Evolutionary conservation across 106 monocot species (phyloP), one percentile per base, ranked within the genome.

Genomic region (Hemerocallis citrina): DNA sequence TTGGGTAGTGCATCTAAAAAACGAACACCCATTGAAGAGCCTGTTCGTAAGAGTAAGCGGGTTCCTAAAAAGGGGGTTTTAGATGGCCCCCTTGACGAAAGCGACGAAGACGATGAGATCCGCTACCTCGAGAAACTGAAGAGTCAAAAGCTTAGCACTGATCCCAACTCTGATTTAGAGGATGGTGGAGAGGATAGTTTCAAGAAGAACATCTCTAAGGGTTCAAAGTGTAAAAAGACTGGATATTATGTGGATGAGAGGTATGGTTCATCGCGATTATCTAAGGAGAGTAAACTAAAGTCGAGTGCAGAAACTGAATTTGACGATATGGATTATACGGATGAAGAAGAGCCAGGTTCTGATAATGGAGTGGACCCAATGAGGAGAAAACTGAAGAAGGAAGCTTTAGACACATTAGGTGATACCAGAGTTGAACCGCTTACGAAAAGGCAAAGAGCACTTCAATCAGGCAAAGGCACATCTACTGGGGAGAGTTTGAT

Each of bases 381-480:
- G 37, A 67, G 51, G 52, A 79, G 60, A 55, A 75, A 72, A 25
- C 67, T 46, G 20, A 74, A 68, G 54, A 75, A 70, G 11, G 70
- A 75, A 47, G 3, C 59, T 20, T 5, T 68, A 21, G 73, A 81
- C 25, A 49, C 59, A 41, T 55, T 55, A 10, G 6, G 41, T 57
- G 81, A 81, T 59, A 59, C 49, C 5, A 75, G 63, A 71, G 63
- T 31, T 22, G 81, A 89, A 52, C 58, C 78, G 72, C 85, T 91
- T 49, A 91, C 82, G 31, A 85, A 78, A 39, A 76, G 90, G 29
- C 90, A 79, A 20, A 57, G 85, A 38, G 90, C 90, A 7, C 79
- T 85, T 44, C 85, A 80, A 30, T 81, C 89, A 15, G 61, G 79
- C 39, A 88, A 69, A 68, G 77, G 66, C 67, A 75, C 63, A 8